Percentiles rank a stretch among this genome's conserved stretches.
phyloP scores from a whole-genome alignment of 192 early-diverging fungal genomes.

The Coemansia sp. region DNA sequence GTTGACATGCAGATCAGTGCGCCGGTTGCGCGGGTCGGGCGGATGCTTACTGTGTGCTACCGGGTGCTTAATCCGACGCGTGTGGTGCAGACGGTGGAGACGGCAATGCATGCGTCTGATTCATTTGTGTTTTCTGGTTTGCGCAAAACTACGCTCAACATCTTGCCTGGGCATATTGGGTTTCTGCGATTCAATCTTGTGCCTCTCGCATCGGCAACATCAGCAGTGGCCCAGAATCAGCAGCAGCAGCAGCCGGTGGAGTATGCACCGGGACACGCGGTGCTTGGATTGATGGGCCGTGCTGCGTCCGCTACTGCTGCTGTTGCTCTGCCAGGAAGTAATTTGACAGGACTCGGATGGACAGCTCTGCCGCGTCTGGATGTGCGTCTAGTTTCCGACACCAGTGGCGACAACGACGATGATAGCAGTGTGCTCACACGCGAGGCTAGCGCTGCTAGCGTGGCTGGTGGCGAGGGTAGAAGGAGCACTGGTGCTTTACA shows the following conservation, averaged over 20 bases:
- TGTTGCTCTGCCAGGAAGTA: conserved; percentile 11
- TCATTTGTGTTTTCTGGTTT: conserved; percentile 46
- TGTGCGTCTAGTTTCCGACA: conserved; percentile 3
- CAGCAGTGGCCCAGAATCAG: neutral
- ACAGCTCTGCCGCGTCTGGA: conserved; percentile 38
- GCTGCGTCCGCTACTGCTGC: neutral
- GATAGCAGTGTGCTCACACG: too few relatives aligned
- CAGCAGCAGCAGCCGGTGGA: neutral
- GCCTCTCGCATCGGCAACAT: conserved; percentile 14
- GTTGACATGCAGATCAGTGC: conserved; percentile 14
- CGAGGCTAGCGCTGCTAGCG: too few relatives aligned
- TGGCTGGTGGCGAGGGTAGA: conserved; percentile 5
- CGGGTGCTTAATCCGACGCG: conserved; percentile 37
- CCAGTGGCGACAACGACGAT: too few relatives aligned
- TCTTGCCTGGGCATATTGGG: conserved; percentile 28
- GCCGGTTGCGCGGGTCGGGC: conserved; percentile 36
- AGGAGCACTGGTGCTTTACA: neutral
- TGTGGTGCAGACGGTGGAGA: conserved; percentile 16
- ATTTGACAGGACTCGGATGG: conserved; percentile 34
- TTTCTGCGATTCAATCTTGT: conserved; percentile 31
- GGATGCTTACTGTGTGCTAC: conserved; percentile 22
- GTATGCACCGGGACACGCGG: conserved; percentile 8
- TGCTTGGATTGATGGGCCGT: conserved; percentile 2
- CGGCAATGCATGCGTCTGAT: conserved; percentile 41
- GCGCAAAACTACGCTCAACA: conserved; percentile 20